A percentile compares a stretch with the other conserved stretches of the same genome.
phyloP scores from a whole-genome alignment of 2,329 filamentous ascomycete species.

The Thielaviopsis euricoi region DNA sequence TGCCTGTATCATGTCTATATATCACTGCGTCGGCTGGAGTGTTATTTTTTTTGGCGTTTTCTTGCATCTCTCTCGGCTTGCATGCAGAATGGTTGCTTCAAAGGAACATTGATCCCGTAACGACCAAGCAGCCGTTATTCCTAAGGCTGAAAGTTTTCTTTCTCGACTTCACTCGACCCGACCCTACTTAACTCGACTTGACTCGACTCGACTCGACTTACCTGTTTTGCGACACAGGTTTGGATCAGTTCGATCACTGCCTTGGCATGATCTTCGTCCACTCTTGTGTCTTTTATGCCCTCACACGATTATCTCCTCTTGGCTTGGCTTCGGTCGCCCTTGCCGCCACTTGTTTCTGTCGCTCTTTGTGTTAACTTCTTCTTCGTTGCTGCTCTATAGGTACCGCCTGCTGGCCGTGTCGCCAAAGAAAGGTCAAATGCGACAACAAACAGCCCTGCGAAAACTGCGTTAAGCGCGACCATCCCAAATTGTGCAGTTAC shows the following conservation, averaged over 20 bases:
- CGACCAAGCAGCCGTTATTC: neutral
- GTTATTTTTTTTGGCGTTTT: neutral
- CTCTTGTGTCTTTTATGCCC: neutral
- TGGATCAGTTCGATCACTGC: neutral
- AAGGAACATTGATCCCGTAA: neutral
- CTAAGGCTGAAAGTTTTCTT: neutral
- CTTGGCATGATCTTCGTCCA: neutral
- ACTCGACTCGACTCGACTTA: neutral
- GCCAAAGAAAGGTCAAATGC: conserved; percentile 53
- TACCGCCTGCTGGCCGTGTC: conserved; percentile 50
- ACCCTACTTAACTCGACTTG: neutral
- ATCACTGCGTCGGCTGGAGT: neutral
- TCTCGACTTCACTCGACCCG: neutral
- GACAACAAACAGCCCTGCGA: conserved; percentile 53
- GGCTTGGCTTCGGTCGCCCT: no score
- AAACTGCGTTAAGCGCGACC: conserved; percentile 50
- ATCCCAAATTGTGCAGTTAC: conserved; percentile 48
- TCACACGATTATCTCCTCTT: neutral
- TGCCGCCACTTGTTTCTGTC: no score
- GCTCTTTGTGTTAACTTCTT: neutral
- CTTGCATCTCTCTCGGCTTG: neutral
- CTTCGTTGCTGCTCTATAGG: conserved; percentile 21
- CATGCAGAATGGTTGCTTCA: neutral
- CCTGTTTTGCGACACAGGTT: neutral
- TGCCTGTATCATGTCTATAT: neutral